These are phyloP conservation scores for Hypoxylon crocopeplum DNA, from an alignment of 495 filamentous ascomycete species.

Conservation along the genomic window DNA sequence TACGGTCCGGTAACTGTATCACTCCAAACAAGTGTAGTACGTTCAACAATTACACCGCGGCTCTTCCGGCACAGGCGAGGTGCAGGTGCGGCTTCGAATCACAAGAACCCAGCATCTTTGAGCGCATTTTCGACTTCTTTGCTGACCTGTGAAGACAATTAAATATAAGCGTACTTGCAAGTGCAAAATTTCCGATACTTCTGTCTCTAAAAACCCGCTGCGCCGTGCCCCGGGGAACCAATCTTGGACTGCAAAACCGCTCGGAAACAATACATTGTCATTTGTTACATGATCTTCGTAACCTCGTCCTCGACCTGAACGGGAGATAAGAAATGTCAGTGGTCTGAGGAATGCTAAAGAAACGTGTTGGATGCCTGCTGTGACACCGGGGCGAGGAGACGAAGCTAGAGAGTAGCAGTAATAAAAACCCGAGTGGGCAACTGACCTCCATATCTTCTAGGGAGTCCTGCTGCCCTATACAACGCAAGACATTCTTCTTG, in stretches of 20 bases:
- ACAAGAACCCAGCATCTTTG: slow-evolving; percentile 48
- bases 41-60: slow-evolving; percentile 18
- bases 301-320: slow-evolving; percentile 94
- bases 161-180: slow-evolving; percentile 41
- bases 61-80: slow-evolving; percentile 1
- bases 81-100: slow-evolving; percentile 30
- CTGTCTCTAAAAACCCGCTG: slow-evolving; percentile 26
- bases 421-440: slow-evolving; percentile 35
- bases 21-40: slow-evolving; percentile 19
- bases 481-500: slow-evolving; percentile 96
- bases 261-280: slow-evolving; percentile 39
- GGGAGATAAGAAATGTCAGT: slow-evolving; percentile 62
- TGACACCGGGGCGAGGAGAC: not conserved
- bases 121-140: slow-evolving; percentile 46
- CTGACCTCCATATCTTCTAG: slow-evolving; percentile 98
- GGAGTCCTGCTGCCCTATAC: slow-evolving; percentile 93
- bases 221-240: slow-evolving; percentile 26
- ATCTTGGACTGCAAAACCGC: slow-evolving; percentile 16
- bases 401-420: slow-evolving; percentile 2
- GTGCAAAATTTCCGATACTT: slow-evolving; percentile 29
- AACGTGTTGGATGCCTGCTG: slow-evolving; percentile 9
- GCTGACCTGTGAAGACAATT: slow-evolving; percentile 43
- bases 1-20: slow-evolving; percentile 11
- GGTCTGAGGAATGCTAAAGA: slow-evolving; percentile 40
- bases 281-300: slow-evolving; percentile 88